Percentiles rank a stretch among this genome's conserved stretches.
These are phyloP conservation scores for Raddia distichophylla DNA, from an alignment of 176 grass and related monocot species.

Conservation along the genomic window DNA sequence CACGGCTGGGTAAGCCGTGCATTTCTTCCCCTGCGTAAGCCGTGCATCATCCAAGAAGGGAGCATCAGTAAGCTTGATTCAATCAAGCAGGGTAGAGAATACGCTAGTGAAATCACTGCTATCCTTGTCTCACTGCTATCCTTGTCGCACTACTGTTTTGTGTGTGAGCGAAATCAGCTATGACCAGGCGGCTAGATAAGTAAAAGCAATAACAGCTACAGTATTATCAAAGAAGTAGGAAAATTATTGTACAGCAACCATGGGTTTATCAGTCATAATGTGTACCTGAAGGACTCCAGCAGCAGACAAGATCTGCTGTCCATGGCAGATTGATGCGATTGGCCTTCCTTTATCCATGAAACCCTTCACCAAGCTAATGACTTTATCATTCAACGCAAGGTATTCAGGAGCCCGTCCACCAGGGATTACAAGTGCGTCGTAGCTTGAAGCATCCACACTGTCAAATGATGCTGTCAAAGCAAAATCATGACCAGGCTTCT, in stretches of 20 bases:
- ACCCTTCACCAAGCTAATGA: constrained; percentile 66
- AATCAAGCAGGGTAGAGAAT: not conserved
- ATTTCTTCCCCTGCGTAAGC: constrained; percentile 64
- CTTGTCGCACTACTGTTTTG: not conserved
- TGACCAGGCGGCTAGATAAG: not conserved
- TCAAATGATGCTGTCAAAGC: constrained; percentile 73
- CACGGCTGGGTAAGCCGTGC: constrained; percentile 92
- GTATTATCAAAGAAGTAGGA: not conserved
- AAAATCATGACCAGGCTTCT: constrained; percentile 97
- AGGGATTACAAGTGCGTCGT: constrained; percentile 87
- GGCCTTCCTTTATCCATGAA: constrained; percentile 81
- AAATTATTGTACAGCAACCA: not conserved
- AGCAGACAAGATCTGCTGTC: constrained; percentile 86
- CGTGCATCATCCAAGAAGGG: not conserved
- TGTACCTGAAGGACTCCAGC: constrained; percentile 85
- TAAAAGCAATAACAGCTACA: not conserved
- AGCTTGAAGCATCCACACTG: constrained; percentile 55
- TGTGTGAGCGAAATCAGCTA: not conserved
- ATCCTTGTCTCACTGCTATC: not conserved
- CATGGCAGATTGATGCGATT: constrained; percentile 91
- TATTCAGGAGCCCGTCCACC: constrained; percentile 90
- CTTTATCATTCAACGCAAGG: constrained; percentile 73
- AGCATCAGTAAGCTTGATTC: not conserved
- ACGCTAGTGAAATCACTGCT: too few species aligned
- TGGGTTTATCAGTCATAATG: not conserved